These are phyloP conservation scores for Leersia perrieri DNA, from an alignment of 176 grass and related monocot genomes.

Conservation along the genomic window DNA sequence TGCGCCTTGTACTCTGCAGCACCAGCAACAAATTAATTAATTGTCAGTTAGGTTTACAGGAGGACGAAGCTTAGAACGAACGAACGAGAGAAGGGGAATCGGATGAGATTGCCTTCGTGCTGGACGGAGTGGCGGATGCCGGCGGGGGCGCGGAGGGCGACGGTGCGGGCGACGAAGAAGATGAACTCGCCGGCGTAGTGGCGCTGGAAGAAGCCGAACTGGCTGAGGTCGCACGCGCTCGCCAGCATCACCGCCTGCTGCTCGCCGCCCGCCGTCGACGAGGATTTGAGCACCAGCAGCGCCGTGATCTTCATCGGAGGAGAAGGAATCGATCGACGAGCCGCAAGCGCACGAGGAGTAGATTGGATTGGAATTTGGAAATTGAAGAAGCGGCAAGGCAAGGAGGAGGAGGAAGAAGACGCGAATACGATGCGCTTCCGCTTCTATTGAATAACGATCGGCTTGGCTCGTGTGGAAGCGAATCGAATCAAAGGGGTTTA, in stretches of 20 bases:
- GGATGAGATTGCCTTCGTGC: slow-evolving; percentile 33
- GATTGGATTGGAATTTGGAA: background rate
- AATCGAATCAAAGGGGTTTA: too few relatives aligned
- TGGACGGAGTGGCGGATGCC: slow-evolving; percentile 59
- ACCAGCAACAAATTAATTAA: too few relatives aligned
- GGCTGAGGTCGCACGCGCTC: slow-evolving; percentile 61
- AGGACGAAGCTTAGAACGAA: background rate
- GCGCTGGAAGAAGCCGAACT: slow-evolving; percentile 65
- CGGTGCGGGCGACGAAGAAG: slow-evolving; percentile 65
- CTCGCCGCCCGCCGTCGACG: background rate
- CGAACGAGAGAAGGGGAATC: background rate
- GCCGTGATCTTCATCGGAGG: slow-evolving; percentile 67
- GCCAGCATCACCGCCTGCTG: slow-evolving; percentile 60
- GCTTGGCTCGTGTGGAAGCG: too few relatives aligned
- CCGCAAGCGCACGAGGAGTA: background rate
- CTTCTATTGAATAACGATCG: too few relatives aligned
- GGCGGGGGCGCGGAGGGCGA: slow-evolving; percentile 48
- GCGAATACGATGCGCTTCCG: background rate
- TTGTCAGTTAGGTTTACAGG: too few relatives aligned
- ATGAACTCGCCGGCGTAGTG: slow-evolving; percentile 65
- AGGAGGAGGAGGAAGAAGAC: background rate
- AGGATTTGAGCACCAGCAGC: slow-evolving; percentile 47
- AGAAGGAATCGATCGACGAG: too few relatives aligned
- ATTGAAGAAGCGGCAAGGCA: too few relatives aligned
- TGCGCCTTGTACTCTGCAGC: slow-evolving; percentile 75